phyloP scores from a whole-genome alignment of 176 grass and related monocot genomes.

The Guadua angustifolia region DNA sequence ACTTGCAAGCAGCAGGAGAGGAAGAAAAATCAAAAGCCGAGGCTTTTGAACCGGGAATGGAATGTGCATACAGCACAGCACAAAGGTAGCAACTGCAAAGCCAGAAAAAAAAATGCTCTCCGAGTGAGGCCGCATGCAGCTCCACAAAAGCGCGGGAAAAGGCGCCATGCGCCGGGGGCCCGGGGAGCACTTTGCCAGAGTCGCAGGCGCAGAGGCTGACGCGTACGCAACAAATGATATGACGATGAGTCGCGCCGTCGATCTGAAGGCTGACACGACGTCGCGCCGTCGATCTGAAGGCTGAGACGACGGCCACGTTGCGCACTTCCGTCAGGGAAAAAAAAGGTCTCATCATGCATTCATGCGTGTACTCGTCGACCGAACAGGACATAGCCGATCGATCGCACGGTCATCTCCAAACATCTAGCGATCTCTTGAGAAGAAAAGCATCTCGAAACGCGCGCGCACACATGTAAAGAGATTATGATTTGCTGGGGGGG shows the following conservation, averaged over 20 bases:
- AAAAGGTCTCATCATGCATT: not conserved
- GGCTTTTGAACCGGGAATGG: slow-evolving; percentile 26
- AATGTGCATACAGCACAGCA: slow-evolving; percentile 23
- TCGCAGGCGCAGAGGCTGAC: slow-evolving; percentile 30
- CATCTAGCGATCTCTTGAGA: not conserved
- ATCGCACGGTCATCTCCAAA: not conserved
- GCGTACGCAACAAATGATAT: slow-evolving; percentile 39
- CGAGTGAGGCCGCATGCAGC: slow-evolving; percentile 11
- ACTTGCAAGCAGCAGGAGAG: not conserved
- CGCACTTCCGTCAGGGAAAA: not conserved
- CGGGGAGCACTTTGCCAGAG: not conserved
- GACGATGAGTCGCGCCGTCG: not conserved
- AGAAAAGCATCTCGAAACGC: not conserved
- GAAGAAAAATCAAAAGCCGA: not conserved
- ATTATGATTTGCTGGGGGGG: too few relatives aligned
- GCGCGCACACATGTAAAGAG: not conserved
- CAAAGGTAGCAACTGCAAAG: slow-evolving; percentile 5
- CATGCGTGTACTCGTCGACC: not conserved
- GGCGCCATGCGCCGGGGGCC: not conserved
- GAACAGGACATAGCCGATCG: too few relatives aligned
- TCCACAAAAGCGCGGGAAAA: not conserved
- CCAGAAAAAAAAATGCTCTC: slow-evolving; percentile 5
- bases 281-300: not conserved
- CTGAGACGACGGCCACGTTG: slow-evolving; percentile 22
- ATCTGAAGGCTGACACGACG: slow-evolving; percentile 21